Evolutionary conservation across 371 early-diverging fungal species (phyloP).

Genomic region (Apophysomyces trapeziformis): DNA sequence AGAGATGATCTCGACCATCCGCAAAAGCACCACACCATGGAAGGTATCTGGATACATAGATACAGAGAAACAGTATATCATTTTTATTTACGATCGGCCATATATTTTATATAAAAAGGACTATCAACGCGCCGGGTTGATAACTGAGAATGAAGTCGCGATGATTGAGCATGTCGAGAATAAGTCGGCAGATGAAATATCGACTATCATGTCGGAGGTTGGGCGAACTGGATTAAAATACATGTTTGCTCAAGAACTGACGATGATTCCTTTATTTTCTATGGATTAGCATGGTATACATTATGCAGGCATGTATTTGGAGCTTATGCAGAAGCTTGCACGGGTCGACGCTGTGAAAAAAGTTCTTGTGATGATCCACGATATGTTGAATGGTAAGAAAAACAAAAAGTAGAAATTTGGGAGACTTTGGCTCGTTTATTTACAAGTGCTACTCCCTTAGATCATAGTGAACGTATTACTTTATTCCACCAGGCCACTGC

Average conservation of each 20-base stretch:
- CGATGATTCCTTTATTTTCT: not conserved
- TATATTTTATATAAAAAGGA: slow-evolving; percentile 52
- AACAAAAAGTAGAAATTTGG: not conserved
- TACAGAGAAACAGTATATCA: not conserved
- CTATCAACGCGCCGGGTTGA: slow-evolving; percentile 78
- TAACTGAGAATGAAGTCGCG: slow-evolving; percentile 78
- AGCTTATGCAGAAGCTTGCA: slow-evolving; percentile 78
- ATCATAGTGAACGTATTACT: slow-evolving; percentile 53
- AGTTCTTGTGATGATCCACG: slow-evolving; percentile 87
- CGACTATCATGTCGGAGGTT: slow-evolving; percentile 54
- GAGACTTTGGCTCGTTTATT: not conserved
- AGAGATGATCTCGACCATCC: slow-evolving; percentile 68
- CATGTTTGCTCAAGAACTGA: not conserved
- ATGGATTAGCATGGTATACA: slow-evolving; percentile 41
- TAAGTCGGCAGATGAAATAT: slow-evolving; percentile 51
- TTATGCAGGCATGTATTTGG: slow-evolving; percentile 69
- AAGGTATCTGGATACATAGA: slow-evolving; percentile 55
- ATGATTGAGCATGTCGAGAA: slow-evolving; percentile 66
- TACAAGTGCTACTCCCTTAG: slow-evolving; percentile 27
- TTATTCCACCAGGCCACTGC: slow-evolving; percentile 56
- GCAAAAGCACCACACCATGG: slow-evolving; percentile 86
- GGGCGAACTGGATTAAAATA: not conserved
- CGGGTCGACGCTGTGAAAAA: slow-evolving; percentile 90
- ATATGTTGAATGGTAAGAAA: slow-evolving; percentile 72
- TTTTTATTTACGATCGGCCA: slow-evolving; percentile 2